Evolutionary conservation across 305 asterid species (phyloP), one percentile per base, ranked within the genome.

Genomic region (Solanum hybrid): DNA sequence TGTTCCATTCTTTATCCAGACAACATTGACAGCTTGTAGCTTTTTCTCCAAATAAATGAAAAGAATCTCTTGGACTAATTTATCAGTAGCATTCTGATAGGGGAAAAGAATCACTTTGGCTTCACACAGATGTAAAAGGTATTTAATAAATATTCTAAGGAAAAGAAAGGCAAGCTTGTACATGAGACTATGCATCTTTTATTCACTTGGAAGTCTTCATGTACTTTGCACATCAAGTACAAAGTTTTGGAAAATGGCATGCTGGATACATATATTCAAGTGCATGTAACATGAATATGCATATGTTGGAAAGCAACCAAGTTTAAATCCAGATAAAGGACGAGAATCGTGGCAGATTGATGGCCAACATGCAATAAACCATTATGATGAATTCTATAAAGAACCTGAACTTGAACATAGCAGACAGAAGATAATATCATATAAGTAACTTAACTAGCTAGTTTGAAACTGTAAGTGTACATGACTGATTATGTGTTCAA

Each of bases 71-170:
- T 92, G 77, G 84, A 71, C 31, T 86, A 67, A 71, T 28, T 89
- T 33, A 77, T 73, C 87, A 81, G 87, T 92, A 91, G 86, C 91
- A 93, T 92, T 91, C 91, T 12, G 80, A 28, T 28, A 89, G 92
- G 79, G 93, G 98, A 82, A 90, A 97, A 91, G 96, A 92, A 96
- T 94, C 89, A 81, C 77, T 87, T 89, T 86, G 39, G 74, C 91
- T 91, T 87, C 89, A 78, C 82, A 35, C 28, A 57, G 40, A 74
- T 73, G 91, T 85, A 90, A 90, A 69, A 87, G 5, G 67, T 71
- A 71, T 9, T 87, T 29, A 11, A 28, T 39, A 35, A 39, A 39
- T 28, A 74, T 71, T 69, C 67, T 13, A 74, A 73, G 22, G 29
- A 74, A 40, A 87, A 87, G n/a, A 31, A 71, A 87, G 3, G 2